Percentiles rank a stretch among this genome's conserved stretches.
Evolutionary conservation across 257 asterid species (phyloP).

Genomic region (Haberlea rhodopensis): DNA sequence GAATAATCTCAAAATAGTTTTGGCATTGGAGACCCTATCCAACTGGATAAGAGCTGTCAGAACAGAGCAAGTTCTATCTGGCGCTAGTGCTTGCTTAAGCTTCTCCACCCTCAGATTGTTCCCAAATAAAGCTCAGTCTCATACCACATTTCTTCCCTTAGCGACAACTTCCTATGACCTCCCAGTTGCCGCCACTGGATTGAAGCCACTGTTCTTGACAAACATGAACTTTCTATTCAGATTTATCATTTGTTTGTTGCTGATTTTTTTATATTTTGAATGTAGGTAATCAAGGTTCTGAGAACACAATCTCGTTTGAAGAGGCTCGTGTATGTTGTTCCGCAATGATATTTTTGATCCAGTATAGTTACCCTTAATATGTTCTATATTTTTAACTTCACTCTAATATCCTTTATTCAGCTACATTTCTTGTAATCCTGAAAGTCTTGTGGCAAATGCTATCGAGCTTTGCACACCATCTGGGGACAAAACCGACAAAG

Average conservation of each 20-base stretch:
- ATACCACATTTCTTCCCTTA: background rate
- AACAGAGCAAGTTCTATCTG: background rate
- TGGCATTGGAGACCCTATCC: background rate
- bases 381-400: background rate
- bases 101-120: background rate
- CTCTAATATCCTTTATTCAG: conserved; percentile 44
- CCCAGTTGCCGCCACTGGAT: background rate
- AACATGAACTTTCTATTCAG: conserved; percentile 6
- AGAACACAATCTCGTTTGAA: conserved; percentile 73
- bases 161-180: background rate
- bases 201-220: background rate
- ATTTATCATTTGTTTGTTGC: background rate
- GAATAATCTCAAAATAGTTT: too few relatives aligned
- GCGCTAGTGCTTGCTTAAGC: background rate
- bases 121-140: background rate
- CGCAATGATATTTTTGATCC: background rate
- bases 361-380: conserved; percentile 3
- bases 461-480: conserved; percentile 99
- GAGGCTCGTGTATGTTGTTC: conserved; percentile 87
- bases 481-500: conserved; percentile 53
- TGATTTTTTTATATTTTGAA: conserved; percentile 2
- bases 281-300: conserved; percentile 86
- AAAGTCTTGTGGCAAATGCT: conserved; percentile 94
- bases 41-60: background rate
- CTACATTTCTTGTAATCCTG: conserved; percentile 97